phyloP scores from a whole-genome alignment of 257 asterid species.

The Plectranthus barbatus region DNA sequence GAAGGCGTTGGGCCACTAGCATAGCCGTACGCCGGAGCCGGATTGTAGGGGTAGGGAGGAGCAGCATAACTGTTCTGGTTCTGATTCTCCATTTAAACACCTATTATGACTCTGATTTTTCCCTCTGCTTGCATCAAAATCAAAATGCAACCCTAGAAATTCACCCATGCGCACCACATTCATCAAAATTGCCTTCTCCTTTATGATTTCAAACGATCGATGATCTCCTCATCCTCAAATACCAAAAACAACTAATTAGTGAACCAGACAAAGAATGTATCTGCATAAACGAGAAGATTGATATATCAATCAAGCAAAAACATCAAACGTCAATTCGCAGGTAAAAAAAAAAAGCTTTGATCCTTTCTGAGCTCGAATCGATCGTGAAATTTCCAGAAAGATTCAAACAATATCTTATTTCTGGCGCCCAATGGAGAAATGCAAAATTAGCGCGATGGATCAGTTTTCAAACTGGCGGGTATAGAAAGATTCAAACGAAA shows the following conservation, averaged over 20 bases:
- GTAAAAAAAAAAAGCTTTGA: not conserved
- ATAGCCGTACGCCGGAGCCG: too few relatives aligned
- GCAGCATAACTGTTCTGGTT: too few relatives aligned
- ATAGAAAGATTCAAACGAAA: not conserved
- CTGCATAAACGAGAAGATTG: not conserved
- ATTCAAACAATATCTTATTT: too few relatives aligned
- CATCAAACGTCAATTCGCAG: constrained; percentile 11
- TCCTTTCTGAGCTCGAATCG: constrained; percentile 5
- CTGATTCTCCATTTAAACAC: too few relatives aligned
- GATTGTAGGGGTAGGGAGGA: too few relatives aligned
- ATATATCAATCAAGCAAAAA: not conserved
- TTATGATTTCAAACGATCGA: too few relatives aligned
- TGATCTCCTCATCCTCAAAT: constrained; percentile 9
- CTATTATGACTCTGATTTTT: too few relatives aligned
- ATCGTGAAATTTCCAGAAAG: not conserved
- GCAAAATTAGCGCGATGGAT: not conserved
- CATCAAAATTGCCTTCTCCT: too few relatives aligned
- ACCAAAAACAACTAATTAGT: constrained; percentile 2
- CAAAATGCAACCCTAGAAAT: constrained; percentile 7
- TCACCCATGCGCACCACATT: constrained; percentile 2
- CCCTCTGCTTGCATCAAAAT: too few relatives aligned
- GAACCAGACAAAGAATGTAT: constrained; percentile 10
- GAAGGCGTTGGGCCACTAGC: too few relatives aligned
- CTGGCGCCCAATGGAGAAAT: not conserved
- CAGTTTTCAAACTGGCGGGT: not conserved